Percentiles rank a stretch among this genome's conserved stretches.
phyloP scores from a whole-genome alignment of 345 rosid genomes.

The Ricinus communis region DNA sequence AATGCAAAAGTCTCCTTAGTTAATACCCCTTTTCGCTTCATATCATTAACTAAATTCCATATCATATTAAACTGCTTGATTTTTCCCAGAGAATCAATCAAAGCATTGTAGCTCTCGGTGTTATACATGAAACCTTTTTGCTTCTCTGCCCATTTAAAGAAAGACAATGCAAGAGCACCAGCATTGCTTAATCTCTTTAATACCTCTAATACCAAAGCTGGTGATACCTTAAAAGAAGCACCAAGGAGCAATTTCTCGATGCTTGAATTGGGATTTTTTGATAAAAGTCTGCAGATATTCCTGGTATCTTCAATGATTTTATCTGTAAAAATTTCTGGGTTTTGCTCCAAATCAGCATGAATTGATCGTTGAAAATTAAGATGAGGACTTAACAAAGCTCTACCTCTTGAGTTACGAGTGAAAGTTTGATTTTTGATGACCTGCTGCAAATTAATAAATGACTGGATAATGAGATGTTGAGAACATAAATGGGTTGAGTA shows the following conservation, averaged over 20 bases:
- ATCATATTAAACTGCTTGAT: slow-evolving; percentile 71
- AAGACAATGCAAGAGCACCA: slow-evolving; percentile 62
- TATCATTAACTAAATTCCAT: slow-evolving; percentile 64
- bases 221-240: slow-evolving; percentile 49
- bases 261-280: slow-evolving; percentile 30
- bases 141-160: slow-evolving; percentile 79
- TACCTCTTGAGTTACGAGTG: slow-evolving; percentile 16
- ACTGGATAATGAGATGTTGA: slow-evolving; percentile 1
- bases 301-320: slow-evolving; percentile 44
- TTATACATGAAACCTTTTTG: slow-evolving; percentile 53
- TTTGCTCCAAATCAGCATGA: slow-evolving; percentile 25
- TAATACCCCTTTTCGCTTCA: slow-evolving; percentile 61
- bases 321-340: slow-evolving; percentile 19
- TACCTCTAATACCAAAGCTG: slow-evolving; percentile 51
- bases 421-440: slow-evolving; percentile 12
- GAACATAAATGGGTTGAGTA: neutral
- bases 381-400: slow-evolving; percentile 21
- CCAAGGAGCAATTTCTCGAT: slow-evolving; percentile 38
- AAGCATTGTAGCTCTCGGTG: slow-evolving; percentile 63
- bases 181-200: slow-evolving; percentile 75
- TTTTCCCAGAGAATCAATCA: slow-evolving; percentile 81
- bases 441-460: neutral
- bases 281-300: slow-evolving; percentile 51
- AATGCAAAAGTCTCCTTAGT: slow-evolving; percentile 70
- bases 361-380: slow-evolving; percentile 18